Evolutionary conservation across 306 rosid genomes (phyloP).

Genomic region (Quercus agrifolia): DNA sequence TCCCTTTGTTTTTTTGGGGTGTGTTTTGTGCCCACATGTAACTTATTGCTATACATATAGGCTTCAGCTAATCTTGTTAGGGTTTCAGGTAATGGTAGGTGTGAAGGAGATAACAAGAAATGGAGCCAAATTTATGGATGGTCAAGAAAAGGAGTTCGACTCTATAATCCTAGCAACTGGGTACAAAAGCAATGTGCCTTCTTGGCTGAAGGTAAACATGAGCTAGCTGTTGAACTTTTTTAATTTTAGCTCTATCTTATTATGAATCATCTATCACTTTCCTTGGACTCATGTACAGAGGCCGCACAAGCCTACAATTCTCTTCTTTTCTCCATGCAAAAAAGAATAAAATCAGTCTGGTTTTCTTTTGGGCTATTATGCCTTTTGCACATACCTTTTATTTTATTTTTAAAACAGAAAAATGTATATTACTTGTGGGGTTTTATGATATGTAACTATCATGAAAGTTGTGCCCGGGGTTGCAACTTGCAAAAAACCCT

Average conservation of each 20-base stretch:
- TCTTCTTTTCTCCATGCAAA: conserved; percentile 71
- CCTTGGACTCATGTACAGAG: conserved; percentile 47
- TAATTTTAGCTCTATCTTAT: conserved; percentile 54
- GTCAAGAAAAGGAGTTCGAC: conserved; percentile 85
- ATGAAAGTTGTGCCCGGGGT: conserved; percentile 5
- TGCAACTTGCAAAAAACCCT: conserved; percentile 14
- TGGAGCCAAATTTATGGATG: conserved; percentile 83
- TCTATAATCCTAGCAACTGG: conserved; percentile 96
- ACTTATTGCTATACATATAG: too few species aligned
- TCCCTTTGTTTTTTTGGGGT: neutral
- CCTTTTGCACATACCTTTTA: neutral
- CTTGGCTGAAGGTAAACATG: conserved; percentile 83
- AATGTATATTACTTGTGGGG: conserved; percentile 6
- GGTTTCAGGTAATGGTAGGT: conserved; percentile 58
- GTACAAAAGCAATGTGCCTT: conserved; percentile 93
- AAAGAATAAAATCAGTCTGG: conserved; percentile 45
- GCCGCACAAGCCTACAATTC: conserved; percentile 45
- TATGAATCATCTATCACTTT: conserved; percentile 54
- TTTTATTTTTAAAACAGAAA: neutral
- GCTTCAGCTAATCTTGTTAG: conserved; percentile 1
- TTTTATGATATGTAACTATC: conserved; percentile 19
- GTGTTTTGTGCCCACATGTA: neutral
- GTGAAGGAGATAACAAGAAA: conserved; percentile 85
- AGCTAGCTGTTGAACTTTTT: conserved; percentile 16
- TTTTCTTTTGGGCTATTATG: conserved; percentile 9